Base-by-base conservation (phyloP, 1,139 yeast genomes). In the Debaryomyces sp. region DNA sequence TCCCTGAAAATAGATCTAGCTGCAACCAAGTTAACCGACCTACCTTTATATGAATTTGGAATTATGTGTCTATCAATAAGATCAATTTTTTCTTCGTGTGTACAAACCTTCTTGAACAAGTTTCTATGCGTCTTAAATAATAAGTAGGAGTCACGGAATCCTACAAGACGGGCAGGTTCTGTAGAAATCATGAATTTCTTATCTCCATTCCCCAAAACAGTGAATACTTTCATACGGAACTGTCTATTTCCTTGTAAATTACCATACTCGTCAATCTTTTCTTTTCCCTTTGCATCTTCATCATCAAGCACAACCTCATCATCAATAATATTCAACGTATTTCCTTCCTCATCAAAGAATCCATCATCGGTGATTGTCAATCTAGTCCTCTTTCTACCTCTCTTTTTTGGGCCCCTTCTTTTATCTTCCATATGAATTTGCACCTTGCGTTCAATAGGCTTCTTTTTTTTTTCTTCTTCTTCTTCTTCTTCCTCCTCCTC, bases 91-190 rank as follows among this genome's bases (percentile, higher is more conserved):
- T 91, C 96, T 32, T 82, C 87, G 52, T 89, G 89, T 23, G 83
- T 78, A 42, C 94, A 77, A 15, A 88, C 84, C 52, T 88, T 82
- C 63, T 92, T 90, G 73, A 80, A 87, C 47, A 94, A 74, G 43
- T 78, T 70, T 48, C 78, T 73, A 68, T 94, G 97, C 45, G 92
- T 89, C 63, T 91, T 96, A 72, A 94, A 94, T 53, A 94, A 76
- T 49, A 91, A 76, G 61, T 94, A 92, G 1, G 97, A 90, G 64
- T 94, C 99, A 59, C 98, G 79, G 69, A 91, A 91, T 3, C 98
- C 98, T 57, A 92, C 91, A 59, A 92, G 82, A 56, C 98, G 78
- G 0, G 99, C 98, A 1, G 97, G 97, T 63, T 92, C 98, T 0
- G 98, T 92, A 1, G 97, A 88, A 42, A 94, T 80, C 96, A 94